A percentile compares a stretch with the other conserved stretches of the same genome.
phyloP scores from a whole-genome alignment of 805 yeast species.

The Kodamaea kakaduensis region DNA sequence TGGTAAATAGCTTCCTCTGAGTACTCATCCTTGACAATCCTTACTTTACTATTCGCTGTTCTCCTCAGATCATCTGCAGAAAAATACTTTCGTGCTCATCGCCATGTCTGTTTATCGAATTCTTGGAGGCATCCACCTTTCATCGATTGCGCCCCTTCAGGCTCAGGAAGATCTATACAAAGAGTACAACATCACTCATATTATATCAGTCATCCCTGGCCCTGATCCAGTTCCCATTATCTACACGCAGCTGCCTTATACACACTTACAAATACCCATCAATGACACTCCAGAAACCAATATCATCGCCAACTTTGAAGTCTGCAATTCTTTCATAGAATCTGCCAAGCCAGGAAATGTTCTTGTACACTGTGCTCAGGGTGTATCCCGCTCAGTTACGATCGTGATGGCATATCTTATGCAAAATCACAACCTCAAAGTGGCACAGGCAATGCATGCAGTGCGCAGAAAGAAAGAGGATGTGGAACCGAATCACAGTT shows the following conservation, averaged over 20 bases:
- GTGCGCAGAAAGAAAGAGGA: conserved; percentile 59
- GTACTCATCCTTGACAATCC: too few relatives aligned
- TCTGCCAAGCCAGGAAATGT: conserved; percentile 42
- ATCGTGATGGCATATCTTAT: conserved; percentile 47
- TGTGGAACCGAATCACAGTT: conserved; percentile 70
- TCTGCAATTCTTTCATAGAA: conserved; percentile 63
- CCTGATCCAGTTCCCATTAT: conserved; percentile 44
- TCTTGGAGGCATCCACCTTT: conserved; percentile 76
- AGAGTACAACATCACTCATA: conserved; percentile 59
- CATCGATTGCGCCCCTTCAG: conserved; percentile 64
- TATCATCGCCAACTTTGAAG: conserved; percentile 58
- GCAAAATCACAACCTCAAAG: conserved; percentile 50
- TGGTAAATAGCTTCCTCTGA: too few relatives aligned
- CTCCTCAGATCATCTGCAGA: too few relatives aligned
- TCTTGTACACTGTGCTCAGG: conserved; percentile 43
- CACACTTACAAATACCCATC: conserved; percentile 57
- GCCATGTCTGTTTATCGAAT: conserved; percentile 45
- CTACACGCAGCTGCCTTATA: conserved; percentile 42
- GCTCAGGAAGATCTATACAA: conserved; percentile 48
- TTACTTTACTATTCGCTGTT: too few relatives aligned
- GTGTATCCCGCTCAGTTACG: conserved; percentile 46
- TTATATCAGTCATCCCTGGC: conserved; percentile 68
- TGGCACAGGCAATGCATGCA: conserved; percentile 67
- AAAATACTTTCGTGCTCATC: conserved; percentile 7
- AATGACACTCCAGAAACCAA: conserved; percentile 71